Percentiles rank a stretch among this genome's conserved stretches.
These are phyloP conservation scores for Cytospora piceicola DNA, from an alignment of 2,329 filamentous ascomycete species.

Conservation along the genomic window DNA sequence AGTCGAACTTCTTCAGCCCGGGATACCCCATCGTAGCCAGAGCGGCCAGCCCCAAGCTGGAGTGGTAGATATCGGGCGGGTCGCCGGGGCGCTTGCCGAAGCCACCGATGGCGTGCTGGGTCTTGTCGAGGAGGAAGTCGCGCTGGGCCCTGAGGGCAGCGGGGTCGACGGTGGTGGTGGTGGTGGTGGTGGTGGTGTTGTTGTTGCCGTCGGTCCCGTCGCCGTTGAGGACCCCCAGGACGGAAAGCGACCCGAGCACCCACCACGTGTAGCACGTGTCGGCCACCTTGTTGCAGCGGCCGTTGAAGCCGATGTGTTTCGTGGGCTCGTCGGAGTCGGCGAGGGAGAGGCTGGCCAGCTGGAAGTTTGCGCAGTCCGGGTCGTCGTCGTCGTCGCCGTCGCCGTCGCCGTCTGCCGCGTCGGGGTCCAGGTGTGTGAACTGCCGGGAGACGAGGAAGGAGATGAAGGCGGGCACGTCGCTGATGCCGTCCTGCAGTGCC, in stretches of 20 bases:
- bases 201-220: conserved; percentile 2
- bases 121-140: conserved; percentile 82
- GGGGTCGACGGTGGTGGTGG: conserved; percentile 46
- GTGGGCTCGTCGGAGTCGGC: conserved; percentile 33
- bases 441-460: conserved; percentile 63
- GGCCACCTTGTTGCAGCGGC: conserved; percentile 84
- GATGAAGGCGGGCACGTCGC: conserved; percentile 42
- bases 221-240: conserved; percentile 51
- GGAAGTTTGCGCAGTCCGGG: conserved; percentile 36
- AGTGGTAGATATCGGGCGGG: conserved; percentile 82
- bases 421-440: conserved; percentile 58
- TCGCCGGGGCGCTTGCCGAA: conserved; percentile 74
- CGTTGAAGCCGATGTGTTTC: conserved; percentile 75
- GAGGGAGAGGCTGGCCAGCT: conserved; percentile 42
- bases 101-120: conserved; percentile 82
- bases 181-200: background rate
- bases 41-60: conserved; percentile 83
- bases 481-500: conserved; percentile 46
- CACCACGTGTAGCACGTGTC: conserved; percentile 98
- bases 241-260: conserved; percentile 69
- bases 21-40: conserved; percentile 74
- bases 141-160: conserved; percentile 64
- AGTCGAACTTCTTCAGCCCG: conserved; percentile 72
- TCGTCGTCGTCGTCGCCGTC: conserved; percentile 45
- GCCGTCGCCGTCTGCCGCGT: conserved; percentile 49